A percentile compares a stretch with the other conserved stretches of the same genome.
Evolutionary conservation across 1,284 basidiomycete genomes (phyloP).

Genomic region (Irpex sp.): DNA sequence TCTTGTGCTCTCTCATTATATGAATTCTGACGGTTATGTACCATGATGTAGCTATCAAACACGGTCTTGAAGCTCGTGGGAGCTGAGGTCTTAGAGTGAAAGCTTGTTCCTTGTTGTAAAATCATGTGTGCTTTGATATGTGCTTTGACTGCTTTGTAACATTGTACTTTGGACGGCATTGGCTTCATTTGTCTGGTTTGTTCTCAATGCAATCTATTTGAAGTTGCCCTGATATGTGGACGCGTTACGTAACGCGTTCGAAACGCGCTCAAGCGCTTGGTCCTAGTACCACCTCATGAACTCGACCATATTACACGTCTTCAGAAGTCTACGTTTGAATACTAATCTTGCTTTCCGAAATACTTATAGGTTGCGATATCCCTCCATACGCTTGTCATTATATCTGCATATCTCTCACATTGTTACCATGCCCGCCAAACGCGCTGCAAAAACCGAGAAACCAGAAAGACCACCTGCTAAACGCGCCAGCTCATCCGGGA

Average conservation of each 20-base stretch:
- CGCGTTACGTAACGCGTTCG: not conserved
- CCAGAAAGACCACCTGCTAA: not conserved
- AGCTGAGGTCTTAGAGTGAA: not conserved
- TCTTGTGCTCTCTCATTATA: not conserved
- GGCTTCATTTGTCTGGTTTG: not conserved
- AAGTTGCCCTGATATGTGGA: not conserved
- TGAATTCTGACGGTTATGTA: not conserved
- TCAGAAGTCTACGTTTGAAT: not conserved
- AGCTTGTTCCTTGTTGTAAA: not conserved
- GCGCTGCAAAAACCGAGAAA: not conserved
- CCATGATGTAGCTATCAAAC: slow-evolving; percentile 15
- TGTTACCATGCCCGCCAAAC: slow-evolving; percentile 3
- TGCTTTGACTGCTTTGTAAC: not conserved
- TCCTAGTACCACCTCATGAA: not conserved
- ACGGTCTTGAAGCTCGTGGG: slow-evolving; percentile 12
- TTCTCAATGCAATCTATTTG: not conserved
- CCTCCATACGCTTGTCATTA: not conserved
- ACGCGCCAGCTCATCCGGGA: not conserved
- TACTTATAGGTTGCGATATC: not conserved
- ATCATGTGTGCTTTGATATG: not conserved
- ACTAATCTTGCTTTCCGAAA: not conserved
- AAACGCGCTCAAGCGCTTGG: not conserved
- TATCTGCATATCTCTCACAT: not conserved
- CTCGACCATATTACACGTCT: not conserved
- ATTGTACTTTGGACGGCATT: not conserved